phyloP scores from a whole-genome alignment of 805 yeast genomes.

The Kodamaea neixiangensis region DNA sequence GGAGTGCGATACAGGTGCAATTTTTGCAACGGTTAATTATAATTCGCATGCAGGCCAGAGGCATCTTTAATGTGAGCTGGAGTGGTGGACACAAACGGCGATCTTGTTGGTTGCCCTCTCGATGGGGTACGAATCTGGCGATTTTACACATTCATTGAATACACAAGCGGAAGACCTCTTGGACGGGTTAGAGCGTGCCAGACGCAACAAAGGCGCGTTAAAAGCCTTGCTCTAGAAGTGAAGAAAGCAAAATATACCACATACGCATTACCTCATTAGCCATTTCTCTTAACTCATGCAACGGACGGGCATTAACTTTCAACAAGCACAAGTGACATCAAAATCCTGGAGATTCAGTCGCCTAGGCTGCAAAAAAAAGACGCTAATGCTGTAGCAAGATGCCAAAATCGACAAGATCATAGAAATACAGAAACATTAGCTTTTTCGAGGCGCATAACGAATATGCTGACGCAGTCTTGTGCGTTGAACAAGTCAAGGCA shows the following conservation, averaged over 20 bases:
- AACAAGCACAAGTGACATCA: neutral
- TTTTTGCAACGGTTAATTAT: neutral
- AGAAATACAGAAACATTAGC: neutral
- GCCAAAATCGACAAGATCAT: neutral
- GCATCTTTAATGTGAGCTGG: too few species aligned
- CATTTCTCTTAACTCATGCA: neutral
- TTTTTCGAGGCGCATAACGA: constrained; percentile 6
- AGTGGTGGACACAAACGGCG: neutral
- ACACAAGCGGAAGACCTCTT: neutral
- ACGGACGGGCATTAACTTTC: neutral
- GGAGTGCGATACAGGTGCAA: neutral
- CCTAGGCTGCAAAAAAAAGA: constrained; percentile 1
- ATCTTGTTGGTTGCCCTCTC: neutral
- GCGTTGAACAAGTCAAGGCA: neutral
- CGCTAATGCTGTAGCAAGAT: neutral
- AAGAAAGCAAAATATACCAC: neutral
- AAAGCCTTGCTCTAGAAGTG: neutral
- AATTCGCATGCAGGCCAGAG: neutral
- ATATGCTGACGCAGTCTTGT: neutral
- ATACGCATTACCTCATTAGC: neutral
- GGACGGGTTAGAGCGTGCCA: neutral
- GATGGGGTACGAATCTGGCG: neutral
- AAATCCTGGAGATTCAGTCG: neutral
- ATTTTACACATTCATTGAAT: neutral
- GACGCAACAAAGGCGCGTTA: neutral